phyloP scores from a whole-genome alignment of 2,329 filamentous ascomycete species.

The Zasmidium angulare region DNA sequence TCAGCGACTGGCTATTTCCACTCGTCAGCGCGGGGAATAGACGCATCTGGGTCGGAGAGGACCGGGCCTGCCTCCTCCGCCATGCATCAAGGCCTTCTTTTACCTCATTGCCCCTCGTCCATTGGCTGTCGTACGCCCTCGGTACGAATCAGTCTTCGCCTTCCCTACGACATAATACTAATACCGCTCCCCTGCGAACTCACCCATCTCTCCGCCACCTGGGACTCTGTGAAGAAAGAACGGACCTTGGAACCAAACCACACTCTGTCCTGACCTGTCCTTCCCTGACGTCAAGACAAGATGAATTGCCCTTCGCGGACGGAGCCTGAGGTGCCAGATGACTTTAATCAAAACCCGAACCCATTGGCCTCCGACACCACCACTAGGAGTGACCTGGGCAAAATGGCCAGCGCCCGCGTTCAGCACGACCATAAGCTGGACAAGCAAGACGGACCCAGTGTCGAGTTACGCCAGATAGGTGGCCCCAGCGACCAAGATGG shows the following conservation, averaged over 20 bases:
- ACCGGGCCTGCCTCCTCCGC: background rate
- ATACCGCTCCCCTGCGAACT: background rate
- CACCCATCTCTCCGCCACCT: background rate
- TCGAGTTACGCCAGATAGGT: slow-evolving; percentile 21
- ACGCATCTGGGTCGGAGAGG: background rate
- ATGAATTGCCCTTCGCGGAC: slow-evolving; percentile 68
- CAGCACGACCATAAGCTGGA: slow-evolving; percentile 46
- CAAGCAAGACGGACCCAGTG: slow-evolving; percentile 30
- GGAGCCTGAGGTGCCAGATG: slow-evolving; percentile 53
- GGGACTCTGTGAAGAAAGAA: background rate
- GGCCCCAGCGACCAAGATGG: slow-evolving; percentile 15
- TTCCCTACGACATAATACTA: background rate
- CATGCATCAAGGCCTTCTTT: background rate
- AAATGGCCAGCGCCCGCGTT: slow-evolving; percentile 58
- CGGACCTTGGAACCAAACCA: background rate
- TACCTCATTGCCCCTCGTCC: background rate
- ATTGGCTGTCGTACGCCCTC: background rate
- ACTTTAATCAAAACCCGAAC: slow-evolving; percentile 64
- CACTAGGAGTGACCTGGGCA: slow-evolving; percentile 62
- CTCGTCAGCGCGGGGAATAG: background rate
- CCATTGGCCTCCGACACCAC: slow-evolving; percentile 60
- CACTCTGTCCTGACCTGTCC: background rate
- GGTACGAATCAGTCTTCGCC: background rate
- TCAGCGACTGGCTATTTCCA: no score
- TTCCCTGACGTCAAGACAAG: slow-evolving; percentile 33